Evolutionary conservation across 345 rosid genomes (phyloP).

Genomic region (Lepidium sativum): DNA sequence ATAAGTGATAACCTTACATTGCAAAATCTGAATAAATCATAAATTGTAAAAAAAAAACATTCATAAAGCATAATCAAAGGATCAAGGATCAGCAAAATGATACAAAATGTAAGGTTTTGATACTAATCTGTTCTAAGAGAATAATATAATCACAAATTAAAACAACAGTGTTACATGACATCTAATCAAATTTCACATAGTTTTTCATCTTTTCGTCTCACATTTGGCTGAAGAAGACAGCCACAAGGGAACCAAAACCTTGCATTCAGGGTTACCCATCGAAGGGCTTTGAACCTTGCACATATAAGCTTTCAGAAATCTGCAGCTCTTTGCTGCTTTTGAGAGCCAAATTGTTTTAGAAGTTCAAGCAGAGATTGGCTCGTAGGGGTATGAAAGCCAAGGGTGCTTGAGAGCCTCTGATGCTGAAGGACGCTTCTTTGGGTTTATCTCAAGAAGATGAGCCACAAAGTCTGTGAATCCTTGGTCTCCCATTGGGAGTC

Average conservation of each 20-base stretch:
- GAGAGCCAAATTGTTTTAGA: background rate
- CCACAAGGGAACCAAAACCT: background rate
- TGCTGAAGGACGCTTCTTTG: slow-evolving; percentile 93
- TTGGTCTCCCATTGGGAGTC: slow-evolving; percentile 98
- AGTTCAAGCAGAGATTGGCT: slow-evolving; percentile 81
- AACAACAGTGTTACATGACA: slow-evolving; percentile 17
- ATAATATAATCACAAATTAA: slow-evolving; percentile 16
- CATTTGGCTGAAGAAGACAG: slow-evolving; percentile 5
- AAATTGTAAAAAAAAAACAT: background rate
- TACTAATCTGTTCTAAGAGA: slow-evolving; percentile 11
- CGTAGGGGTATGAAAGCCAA: slow-evolving; percentile 95
- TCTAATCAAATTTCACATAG: slow-evolving; percentile 15
- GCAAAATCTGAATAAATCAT: background rate
- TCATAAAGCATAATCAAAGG: slow-evolving; percentile 2
- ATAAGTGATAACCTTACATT: background rate
- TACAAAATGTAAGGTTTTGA: background rate
- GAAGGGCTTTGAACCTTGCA: background rate
- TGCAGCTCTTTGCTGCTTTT: background rate
- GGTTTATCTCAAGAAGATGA: slow-evolving; percentile 92
- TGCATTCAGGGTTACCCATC: background rate
- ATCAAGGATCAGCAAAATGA: background rate
- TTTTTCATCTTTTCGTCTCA: background rate
- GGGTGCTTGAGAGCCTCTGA: slow-evolving; percentile 92
- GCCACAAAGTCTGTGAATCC: slow-evolving; percentile 91
- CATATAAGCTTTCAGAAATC: background rate